Percentiles rank a stretch among this genome's conserved stretches.
Evolutionary conservation across 2,329 filamentous ascomycete species (phyloP).

Genomic region (Stachybotrys elegans): DNA sequence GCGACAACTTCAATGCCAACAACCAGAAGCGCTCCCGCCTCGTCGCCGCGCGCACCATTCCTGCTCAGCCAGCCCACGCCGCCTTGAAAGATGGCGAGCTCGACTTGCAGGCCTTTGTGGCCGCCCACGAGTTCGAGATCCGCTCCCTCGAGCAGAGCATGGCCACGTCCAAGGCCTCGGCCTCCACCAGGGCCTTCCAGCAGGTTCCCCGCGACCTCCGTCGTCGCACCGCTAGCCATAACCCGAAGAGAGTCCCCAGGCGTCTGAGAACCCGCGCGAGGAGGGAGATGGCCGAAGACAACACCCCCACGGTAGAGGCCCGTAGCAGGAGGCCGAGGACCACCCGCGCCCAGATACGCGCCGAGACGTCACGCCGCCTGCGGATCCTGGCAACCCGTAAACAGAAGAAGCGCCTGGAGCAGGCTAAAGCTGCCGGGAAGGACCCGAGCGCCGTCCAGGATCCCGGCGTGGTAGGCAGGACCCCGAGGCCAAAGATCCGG

Average conservation of each 20-base stretch:
- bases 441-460: conserved; percentile 8
- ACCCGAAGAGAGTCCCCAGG: conserved; percentile 83
- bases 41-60: conserved; percentile 43
- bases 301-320: conserved; percentile 73
- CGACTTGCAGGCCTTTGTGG: conserved; percentile 78
- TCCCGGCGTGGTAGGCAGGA: conserved; percentile 15
- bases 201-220: conserved; percentile 80
- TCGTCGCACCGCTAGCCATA: conserved; percentile 87
- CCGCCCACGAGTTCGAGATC: conserved; percentile 85
- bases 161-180: conserved; percentile 59
- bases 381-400: conserved; percentile 57
- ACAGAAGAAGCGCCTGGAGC: conserved; percentile 34
- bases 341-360: conserved; percentile 56
- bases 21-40: conserved; percentile 41
- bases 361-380: conserved; percentile 71
- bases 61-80: conserved; percentile 43
- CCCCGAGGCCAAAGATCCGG: conserved; percentile 60
- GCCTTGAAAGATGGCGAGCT: conserved; percentile 69
- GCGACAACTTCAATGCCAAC: conserved; percentile 14
- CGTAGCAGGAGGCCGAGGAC: conserved; percentile 57
- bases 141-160: conserved; percentile 79
- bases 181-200: conserved; percentile 76
- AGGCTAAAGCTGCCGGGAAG: conserved; percentile 17
- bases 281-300: conserved; percentile 79
- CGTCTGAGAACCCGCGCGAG: conserved; percentile 65